These are phyloP conservation scores for Blepharisma stoltei DNA, from an alignment of 73 alveolate species.

Conservation along the genomic window DNA sequence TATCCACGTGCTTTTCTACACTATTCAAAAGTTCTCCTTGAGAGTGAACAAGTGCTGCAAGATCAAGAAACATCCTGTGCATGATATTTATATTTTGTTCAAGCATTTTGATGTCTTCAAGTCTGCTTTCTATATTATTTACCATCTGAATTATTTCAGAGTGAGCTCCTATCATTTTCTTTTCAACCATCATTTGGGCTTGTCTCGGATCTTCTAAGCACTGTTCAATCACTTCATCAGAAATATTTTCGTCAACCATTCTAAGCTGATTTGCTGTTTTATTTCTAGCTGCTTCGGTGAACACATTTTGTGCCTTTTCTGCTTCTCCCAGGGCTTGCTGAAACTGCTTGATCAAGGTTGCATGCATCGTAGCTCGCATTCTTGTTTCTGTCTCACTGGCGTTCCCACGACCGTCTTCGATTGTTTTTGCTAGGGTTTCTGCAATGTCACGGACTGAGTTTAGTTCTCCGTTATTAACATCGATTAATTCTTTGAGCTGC, in stretches of 20 bases:
- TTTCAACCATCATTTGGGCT: conserved; percentile 22
- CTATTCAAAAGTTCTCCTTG: conserved; percentile 27
- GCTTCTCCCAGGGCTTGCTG: conserved; percentile 21
- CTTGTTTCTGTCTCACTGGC: not conserved
- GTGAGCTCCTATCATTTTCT: conserved; percentile 26
- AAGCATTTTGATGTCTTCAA: not conserved
- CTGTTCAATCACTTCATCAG: conserved; percentile 23
- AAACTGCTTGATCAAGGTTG: conserved; percentile 17
- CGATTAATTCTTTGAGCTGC: not conserved
- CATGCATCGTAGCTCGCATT: conserved; percentile 20
- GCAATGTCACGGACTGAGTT: not conserved
- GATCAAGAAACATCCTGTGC: conserved; percentile 25
- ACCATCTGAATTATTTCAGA: conserved; percentile 9
- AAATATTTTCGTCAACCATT: conserved; percentile 25
- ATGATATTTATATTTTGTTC: not conserved
- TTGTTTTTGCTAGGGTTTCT: not conserved
- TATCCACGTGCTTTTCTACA: conserved; percentile 26
- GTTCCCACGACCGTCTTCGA: not conserved
- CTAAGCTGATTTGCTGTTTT: conserved; percentile 14
- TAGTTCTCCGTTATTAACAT: not conserved
- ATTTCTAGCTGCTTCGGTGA: not conserved
- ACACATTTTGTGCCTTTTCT: conserved; percentile 17
- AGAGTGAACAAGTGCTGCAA: conserved; percentile 28
- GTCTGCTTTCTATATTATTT: conserved; percentile 20
- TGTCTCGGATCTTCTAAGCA: conserved; percentile 1